Evolutionary conservation across 1,139 yeast species (phyloP).

Genomic region (Arxiozyma slooffiae): DNA sequence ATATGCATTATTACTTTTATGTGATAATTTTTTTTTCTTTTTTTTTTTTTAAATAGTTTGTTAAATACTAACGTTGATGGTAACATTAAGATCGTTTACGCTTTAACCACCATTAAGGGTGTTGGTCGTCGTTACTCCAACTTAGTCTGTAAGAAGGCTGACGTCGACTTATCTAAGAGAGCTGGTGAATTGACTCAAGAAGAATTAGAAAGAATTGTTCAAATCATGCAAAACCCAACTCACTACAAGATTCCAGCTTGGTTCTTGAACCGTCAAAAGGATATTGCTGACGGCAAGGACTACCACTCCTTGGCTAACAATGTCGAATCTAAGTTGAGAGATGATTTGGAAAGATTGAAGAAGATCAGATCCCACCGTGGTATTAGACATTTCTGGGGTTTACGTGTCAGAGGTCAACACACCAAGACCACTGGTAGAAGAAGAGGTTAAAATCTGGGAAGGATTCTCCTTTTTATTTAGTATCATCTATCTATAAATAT

Average conservation of each 20-base stretch:
- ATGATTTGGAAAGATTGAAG: conserved; percentile 99
- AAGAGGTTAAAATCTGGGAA: conserved; percentile 30
- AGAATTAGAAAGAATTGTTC: conserved; percentile 99
- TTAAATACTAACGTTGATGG: conserved; percentile 99
- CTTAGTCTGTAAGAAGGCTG: conserved; percentile 99
- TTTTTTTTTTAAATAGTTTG: conserved; percentile 46
- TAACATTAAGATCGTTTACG: conserved; percentile 99
- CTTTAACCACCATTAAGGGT: conserved; percentile 99
- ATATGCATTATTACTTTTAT: too few species aligned
- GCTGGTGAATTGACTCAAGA: conserved; percentile 99
- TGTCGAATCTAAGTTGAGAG: conserved; percentile 99
- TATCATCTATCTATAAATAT: background rate
- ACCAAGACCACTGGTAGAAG: conserved; percentile 99
- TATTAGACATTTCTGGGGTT: conserved; percentile 99
- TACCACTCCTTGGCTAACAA: conserved; percentile 98
- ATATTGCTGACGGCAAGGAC: conserved; percentile 97
- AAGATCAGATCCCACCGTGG: conserved; percentile 99
- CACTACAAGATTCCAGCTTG: conserved; percentile 99
- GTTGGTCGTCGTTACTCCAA: conserved; percentile 99
- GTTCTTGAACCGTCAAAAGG: conserved; percentile 99
- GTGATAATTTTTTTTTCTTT: background rate
- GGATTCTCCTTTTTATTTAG: background rate
- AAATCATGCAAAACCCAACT: conserved; percentile 99
- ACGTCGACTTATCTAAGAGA: conserved; percentile 95
- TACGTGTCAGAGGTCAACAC: conserved; percentile 96